Percentiles rank a stretch among this genome's conserved stretches.
These are phyloP conservation scores for Phaeomoniella chlamydospora DNA, from an alignment of 2,329 filamentous ascomycete species.

Conservation along the genomic window DNA sequence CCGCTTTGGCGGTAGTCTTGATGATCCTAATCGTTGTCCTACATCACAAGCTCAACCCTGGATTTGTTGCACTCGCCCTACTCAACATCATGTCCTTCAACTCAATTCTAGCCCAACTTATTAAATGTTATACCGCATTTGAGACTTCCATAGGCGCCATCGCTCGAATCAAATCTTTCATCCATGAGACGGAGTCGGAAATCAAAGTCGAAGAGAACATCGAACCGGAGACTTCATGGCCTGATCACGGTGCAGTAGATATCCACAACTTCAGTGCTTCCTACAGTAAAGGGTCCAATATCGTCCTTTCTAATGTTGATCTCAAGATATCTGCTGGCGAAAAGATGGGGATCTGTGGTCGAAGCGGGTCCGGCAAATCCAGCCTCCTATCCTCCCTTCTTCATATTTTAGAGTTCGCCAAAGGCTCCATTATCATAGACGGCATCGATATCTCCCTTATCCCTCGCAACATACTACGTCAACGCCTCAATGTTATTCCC, in stretches of 20 bases:
- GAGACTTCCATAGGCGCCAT: slow-evolving; percentile 46
- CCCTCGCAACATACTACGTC: slow-evolving; percentile 10
- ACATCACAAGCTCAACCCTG: slow-evolving; percentile 27
- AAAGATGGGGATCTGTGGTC: slow-evolving; percentile 20
- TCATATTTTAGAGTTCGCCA: slow-evolving; percentile 13
- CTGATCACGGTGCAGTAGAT: slow-evolving; percentile 22
- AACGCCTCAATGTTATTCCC: slow-evolving; percentile 15
- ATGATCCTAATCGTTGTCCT: slow-evolving; percentile 33
- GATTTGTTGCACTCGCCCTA: slow-evolving; percentile 37
- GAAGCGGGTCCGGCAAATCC: slow-evolving; percentile 18
- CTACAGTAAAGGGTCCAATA: slow-evolving; percentile 6
- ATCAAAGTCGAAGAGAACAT: slow-evolving; percentile 25
- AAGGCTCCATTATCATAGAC: slow-evolving; percentile 13
- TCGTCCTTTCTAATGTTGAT: slow-evolving; percentile 13
- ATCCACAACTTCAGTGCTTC: slow-evolving; percentile 9
- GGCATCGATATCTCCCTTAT: slow-evolving; percentile 11
- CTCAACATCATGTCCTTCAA: slow-evolving; percentile 40
- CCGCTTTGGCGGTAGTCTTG: slow-evolving; percentile 31
- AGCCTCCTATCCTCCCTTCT: slow-evolving; percentile 13
- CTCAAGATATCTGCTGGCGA: slow-evolving; percentile 14
- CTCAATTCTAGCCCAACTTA: slow-evolving; percentile 33
- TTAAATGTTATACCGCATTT: slow-evolving; percentile 40
- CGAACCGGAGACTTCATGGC: slow-evolving; percentile 25
- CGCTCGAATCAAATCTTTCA: slow-evolving; percentile 39
- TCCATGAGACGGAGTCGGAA: slow-evolving; percentile 27